phyloP scores from a whole-genome alignment of 75 land plant genomes.

The Selaginella moellendorffii region DNA sequence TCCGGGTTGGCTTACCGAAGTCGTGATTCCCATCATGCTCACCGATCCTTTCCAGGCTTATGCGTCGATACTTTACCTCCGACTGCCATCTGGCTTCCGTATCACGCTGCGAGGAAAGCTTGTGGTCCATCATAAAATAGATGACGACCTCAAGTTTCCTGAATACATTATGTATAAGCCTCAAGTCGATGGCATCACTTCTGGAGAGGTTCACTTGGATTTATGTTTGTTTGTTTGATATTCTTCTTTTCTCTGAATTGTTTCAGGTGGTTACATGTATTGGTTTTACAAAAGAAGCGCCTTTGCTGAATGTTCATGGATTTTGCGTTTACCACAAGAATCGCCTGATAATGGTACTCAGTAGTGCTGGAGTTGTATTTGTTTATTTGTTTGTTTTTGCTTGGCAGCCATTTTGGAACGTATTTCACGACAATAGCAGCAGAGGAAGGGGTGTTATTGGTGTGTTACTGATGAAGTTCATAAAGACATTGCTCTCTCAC shows the following conservation, averaged over 20 bases:
- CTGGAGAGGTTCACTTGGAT: conserved; percentile 18
- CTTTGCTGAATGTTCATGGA: conserved; percentile 68
- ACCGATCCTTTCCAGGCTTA: conserved; percentile 44
- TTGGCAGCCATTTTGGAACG: conserved; percentile 82
- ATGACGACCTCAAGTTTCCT: conserved; percentile 50
- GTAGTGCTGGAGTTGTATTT: background rate
- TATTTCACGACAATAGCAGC: conserved; percentile 46
- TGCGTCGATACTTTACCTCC: conserved; percentile 68
- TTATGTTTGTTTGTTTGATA: background rate
- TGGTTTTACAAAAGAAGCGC: conserved; percentile 84
- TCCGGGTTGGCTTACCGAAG: conserved; percentile 41
- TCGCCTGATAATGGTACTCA: conserved; percentile 68
- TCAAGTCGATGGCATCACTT: conserved; percentile 28
- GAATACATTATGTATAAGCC: conserved; percentile 71
- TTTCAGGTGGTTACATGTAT: conserved; percentile 60
- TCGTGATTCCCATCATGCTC: background rate
- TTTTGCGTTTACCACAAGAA: conserved; percentile 92
- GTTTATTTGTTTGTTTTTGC: conserved; percentile 11
- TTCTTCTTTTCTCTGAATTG: background rate
- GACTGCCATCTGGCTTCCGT: conserved; percentile 43
- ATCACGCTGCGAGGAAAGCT: conserved; percentile 54
- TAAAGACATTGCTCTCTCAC: background rate
- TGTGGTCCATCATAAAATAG: conserved; percentile 59
- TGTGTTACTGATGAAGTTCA: conserved; percentile 17
- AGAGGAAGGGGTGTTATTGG: conserved; percentile 93